Percentiles rank a stretch among this genome's conserved stretches.
phyloP scores from a whole-genome alignment of 1,139 yeast species.

The Sugiyamaella sp. region DNA sequence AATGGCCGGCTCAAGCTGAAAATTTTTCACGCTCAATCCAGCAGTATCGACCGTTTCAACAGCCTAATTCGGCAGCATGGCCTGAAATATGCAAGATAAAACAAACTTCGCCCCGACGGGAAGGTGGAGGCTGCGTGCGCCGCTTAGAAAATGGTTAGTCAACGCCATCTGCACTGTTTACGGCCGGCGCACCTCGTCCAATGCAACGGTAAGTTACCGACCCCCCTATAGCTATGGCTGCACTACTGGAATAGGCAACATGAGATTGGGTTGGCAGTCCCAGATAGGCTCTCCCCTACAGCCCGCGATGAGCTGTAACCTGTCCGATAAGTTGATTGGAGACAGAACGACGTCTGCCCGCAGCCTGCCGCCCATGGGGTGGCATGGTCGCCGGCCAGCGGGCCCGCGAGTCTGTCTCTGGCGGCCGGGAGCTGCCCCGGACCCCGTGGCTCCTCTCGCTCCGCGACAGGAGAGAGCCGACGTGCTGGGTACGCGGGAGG shows the following conservation, averaged over 20 bases:
- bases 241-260: neutral
- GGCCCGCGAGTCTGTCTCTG: neutral
- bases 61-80: neutral
- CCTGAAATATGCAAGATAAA: conserved; percentile 2
- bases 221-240: neutral
- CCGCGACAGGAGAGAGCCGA: neutral
- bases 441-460: neutral
- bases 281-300: neutral
- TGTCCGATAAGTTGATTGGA: conserved; percentile 2
- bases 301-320: conserved; percentile 1
- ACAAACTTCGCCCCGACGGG: neutral
- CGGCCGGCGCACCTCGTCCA: no score
- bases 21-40: neutral
- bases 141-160: neutral
- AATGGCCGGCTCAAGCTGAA: neutral
- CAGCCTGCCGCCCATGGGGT: neutral
- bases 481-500: neutral
- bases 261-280: neutral
- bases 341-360: neutral
- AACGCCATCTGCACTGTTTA: neutral
- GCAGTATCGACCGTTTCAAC: conserved; percentile 6
- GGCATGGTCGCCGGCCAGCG: neutral
- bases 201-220: neutral
- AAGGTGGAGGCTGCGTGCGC: neutral
- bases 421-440: conserved; percentile 1